Conservation (phyloP, 116 monocot species). For the Zostera marina region DNA sequence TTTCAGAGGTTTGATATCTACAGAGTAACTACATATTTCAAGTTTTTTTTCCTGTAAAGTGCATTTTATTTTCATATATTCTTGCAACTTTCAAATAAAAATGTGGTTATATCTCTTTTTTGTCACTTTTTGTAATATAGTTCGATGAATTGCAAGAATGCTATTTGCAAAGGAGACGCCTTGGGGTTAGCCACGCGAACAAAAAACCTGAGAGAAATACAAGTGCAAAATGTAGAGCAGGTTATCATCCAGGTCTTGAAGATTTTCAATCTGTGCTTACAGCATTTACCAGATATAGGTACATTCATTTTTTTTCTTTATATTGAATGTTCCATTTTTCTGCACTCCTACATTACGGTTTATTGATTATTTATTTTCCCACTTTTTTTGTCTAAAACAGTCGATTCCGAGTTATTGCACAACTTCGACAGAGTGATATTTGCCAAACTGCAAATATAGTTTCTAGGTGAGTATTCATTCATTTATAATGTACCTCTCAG, state of each 20-base stretch:
- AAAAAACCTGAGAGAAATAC: slow-evolving; percentile 45
- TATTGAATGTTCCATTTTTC: neutral
- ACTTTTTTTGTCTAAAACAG: slow-evolving; percentile 21
- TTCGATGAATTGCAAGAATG: slow-evolving; percentile 96
- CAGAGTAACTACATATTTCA: too few relatives aligned
- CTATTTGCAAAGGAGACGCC: slow-evolving; percentile 80
- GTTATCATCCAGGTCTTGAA: slow-evolving; percentile 72
- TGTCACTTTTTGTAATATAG: slow-evolving; percentile 17
- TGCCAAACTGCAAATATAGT: slow-evolving; percentile 96
- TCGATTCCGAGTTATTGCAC: slow-evolving; percentile 85
- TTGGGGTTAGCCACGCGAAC: slow-evolving; percentile 24
- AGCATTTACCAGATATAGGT: slow-evolving; percentile 97
- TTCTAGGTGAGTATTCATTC: slow-evolving; percentile 49
- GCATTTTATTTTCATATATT: neutral
- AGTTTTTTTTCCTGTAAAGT: too few relatives aligned
- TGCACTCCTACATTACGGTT: neutral
- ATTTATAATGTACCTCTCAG: neutral
- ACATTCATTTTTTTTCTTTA: slow-evolving; percentile 1
- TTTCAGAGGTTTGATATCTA: too few relatives aligned
- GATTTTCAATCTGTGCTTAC: slow-evolving; percentile 97
- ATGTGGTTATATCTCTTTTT: neutral
- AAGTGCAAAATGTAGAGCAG: slow-evolving; percentile 49
- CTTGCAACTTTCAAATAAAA: neutral
- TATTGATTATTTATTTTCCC: neutral
- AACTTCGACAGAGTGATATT: slow-evolving; percentile 92